phyloP scores from a whole-genome alignment of 805 yeast genomes.

The Pichia scutulata region DNA sequence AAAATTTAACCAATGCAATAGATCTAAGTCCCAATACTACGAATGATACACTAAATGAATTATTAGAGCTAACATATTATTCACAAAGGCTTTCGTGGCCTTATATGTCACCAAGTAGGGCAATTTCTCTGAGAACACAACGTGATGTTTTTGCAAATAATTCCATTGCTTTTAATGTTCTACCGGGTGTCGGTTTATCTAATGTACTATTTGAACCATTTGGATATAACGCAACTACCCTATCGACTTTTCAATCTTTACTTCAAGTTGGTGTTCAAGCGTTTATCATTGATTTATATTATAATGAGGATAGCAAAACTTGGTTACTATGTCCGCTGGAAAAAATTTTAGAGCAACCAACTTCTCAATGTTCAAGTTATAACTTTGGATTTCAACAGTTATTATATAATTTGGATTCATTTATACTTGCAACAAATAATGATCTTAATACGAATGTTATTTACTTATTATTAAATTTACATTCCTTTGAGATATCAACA shows the following conservation, averaged over 20 bases:
- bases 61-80: neutral
- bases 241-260: constrained; percentile 24
- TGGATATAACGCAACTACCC: constrained; percentile 28
- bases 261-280: constrained; percentile 39
- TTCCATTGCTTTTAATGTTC: constrained; percentile 32
- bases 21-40: neutral
- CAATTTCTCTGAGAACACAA: constrained; percentile 36
- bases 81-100: constrained; percentile 26
- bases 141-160: constrained; percentile 37
- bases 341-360: neutral
- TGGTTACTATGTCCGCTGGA: constrained; percentile 52
- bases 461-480: constrained; percentile 33
- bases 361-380: constrained; percentile 6
- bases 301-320: constrained; percentile 36
- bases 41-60: neutral
- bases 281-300: constrained; percentile 47
- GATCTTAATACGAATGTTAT: constrained; percentile 39
- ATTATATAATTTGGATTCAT: constrained; percentile 25
- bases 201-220: constrained; percentile 24
- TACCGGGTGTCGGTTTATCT: constrained; percentile 34
- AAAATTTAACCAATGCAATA: neutral
- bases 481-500: constrained; percentile 9
- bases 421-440: constrained; percentile 36
- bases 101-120: constrained; percentile 21
- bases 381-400: constrained; percentile 18